phyloP scores from a whole-genome alignment of 192 early-diverging fungal species.

The Backusella parvicylindrica region DNA sequence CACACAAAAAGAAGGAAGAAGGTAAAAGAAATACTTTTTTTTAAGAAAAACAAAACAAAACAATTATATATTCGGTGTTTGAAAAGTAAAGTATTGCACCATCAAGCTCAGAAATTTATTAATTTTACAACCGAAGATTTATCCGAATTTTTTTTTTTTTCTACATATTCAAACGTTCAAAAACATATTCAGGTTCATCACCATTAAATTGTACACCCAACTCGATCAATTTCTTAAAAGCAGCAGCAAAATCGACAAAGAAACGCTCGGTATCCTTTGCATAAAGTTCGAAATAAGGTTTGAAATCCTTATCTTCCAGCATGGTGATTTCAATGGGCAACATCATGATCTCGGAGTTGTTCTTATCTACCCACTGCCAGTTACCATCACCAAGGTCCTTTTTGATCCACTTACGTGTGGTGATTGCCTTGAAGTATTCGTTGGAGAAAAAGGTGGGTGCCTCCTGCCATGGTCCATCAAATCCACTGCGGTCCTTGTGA shows the following conservation, averaged over 20 bases:
- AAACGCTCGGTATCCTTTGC: conserved; percentile 82
- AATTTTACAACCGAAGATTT: neutral
- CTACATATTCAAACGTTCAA: conserved; percentile 56
- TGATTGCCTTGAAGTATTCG: conserved; percentile 79
- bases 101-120: neutral
- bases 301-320: conserved; percentile 60
- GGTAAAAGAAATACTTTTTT: neutral
- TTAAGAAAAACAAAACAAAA: neutral
- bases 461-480: conserved; percentile 86
- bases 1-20: neutral
- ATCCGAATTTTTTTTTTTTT: conserved; percentile 9
- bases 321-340: conserved; percentile 57
- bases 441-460: conserved; percentile 90
- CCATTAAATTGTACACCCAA: conserved; percentile 75
- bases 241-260: conserved; percentile 89
- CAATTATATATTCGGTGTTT: neutral
- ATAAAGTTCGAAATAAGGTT: conserved; percentile 78
- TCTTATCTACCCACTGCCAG: conserved; percentile 86
- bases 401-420: conserved; percentile 77
- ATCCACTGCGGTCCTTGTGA: conserved; percentile 72
- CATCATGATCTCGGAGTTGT: conserved; percentile 58
- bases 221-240: conserved; percentile 83
- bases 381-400: conserved; percentile 68
- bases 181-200: conserved; percentile 62
- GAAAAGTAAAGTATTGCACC: neutral